Evolutionary conservation across 768 basidiomycete genomes (phyloP).

Genomic region (Pleurotus pulmonarius): DNA sequence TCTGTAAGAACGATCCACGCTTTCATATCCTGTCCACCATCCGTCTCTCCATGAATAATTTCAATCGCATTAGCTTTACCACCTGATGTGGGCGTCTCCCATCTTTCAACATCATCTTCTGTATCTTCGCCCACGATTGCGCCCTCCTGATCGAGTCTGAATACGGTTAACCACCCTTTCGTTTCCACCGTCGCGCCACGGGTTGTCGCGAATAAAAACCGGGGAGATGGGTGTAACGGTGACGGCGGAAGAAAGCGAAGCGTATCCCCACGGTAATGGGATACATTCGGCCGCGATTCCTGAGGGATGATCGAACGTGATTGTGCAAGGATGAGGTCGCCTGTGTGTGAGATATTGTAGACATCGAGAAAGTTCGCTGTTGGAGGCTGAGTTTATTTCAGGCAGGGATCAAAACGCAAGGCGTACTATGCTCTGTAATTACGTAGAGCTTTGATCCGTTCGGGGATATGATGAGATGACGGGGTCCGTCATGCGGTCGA

Average conservation of each 20-base stretch:
- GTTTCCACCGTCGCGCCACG: conserved; percentile 33
- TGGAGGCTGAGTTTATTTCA: not conserved
- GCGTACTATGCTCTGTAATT: conserved; percentile 47
- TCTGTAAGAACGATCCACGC: conserved; percentile 50
- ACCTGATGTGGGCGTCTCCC: conserved; percentile 43
- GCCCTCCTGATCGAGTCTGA: conserved; percentile 34
- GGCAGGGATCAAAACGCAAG: not conserved
- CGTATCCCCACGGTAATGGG: conserved; percentile 40
- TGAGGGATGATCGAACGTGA: conserved; percentile 23
- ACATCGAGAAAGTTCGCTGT: conserved; percentile 44
- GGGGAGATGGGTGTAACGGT: conserved; percentile 28
- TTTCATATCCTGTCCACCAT: conserved; percentile 18
- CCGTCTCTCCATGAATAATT: conserved; percentile 25
- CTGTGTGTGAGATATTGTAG: conserved; percentile 28
- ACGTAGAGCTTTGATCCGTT: conserved; percentile 48
- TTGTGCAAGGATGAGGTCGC: conserved; percentile 14
- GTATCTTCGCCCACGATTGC: conserved; percentile 20
- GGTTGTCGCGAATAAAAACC: conserved; percentile 43
- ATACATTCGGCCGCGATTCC: conserved; percentile 11
- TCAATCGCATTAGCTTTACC: conserved; percentile 53
- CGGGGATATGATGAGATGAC: conserved; percentile 50
- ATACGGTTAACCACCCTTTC: conserved; percentile 41
- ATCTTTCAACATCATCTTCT: conserved; percentile 26
- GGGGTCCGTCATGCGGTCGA: conserved; percentile 42
- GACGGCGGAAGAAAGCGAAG: conserved; percentile 38